Base-by-base conservation (phyloP, 768 basidiomycete genomes). In the Xerocomellus dryophilus region DNA sequence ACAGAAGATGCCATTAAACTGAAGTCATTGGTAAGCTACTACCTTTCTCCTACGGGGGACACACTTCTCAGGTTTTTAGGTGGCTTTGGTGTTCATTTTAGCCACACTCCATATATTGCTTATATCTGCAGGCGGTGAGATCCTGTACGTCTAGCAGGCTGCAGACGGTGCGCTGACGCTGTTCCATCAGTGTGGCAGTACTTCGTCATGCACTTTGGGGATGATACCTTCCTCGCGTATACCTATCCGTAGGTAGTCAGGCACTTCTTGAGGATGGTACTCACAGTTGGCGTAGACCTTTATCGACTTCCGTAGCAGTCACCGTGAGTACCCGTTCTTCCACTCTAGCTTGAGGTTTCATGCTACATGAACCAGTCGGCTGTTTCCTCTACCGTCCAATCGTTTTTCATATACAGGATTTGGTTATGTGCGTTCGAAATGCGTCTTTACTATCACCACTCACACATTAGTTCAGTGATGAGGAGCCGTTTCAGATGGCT, bases 371-470 rank as follows among this genome's bases (percentile, higher is more conserved):
- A 36, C 23, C 42, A 67, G 65, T 62, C 63, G 12, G 35, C 44
- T 4, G 54, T 66, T 57, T 60, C 60, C 17, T 49, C 47, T 38
- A 43, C 66, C 10, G 59, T 64, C 32, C 62, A 66, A 40, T 60
- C 60, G 18, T 62, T 60, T 51, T 66, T 66, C 59, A 65, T 64
- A 52, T 65, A 54, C 50, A 58, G 63, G n/a, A 60, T 67, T 38
- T 66, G 60, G 66, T 53, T 10, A 20, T 31, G 65, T 62, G 54
- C 27, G 64, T 65, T 39, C 25, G 31, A 45, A 32, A 3, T 2
- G 6, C 8, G 8, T 15, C 34, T 4, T 44, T 43, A 12, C 9
- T 31, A 41, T 14, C 15, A 34, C 20, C 14, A 39, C 40, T 51
- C 20, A 59, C 14, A 20, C 8, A 8, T 47, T 7, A 4, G 7